phyloP scores from a whole-genome alignment of 768 basidiomycete genomes.

The Pholiota microspora region DNA sequence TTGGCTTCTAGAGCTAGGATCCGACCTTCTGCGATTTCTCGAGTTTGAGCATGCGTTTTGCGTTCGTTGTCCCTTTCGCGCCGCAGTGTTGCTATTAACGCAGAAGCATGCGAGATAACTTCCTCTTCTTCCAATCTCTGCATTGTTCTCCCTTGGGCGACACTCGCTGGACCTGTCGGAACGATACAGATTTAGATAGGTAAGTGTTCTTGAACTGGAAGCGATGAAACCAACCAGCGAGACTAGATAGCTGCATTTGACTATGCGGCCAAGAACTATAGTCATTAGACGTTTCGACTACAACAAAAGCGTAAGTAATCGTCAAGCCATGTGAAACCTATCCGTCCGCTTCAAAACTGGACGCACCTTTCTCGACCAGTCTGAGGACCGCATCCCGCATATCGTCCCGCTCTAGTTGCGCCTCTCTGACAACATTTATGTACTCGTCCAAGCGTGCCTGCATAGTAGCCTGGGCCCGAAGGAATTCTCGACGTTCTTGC shows the following conservation, averaged over 20 bases:
- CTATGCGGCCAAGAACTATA: slow-evolving; percentile 45
- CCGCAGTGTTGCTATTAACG: slow-evolving; percentile 41
- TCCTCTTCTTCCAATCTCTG: slow-evolving; percentile 18
- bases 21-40: slow-evolving; percentile 36
- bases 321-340: slow-evolving; percentile 6
- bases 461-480: slow-evolving; percentile 31
- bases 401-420: slow-evolving; percentile 51
- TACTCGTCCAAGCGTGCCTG: slow-evolving; percentile 36
- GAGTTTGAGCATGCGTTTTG: slow-evolving; percentile 37
- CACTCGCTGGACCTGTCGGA: background rate
- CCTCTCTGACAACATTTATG: slow-evolving; percentile 25
- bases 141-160: background rate
- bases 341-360: background rate
- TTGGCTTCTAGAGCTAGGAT: slow-evolving; percentile 48
- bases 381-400: slow-evolving; percentile 50
- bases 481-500: slow-evolving; percentile 35
- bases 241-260: slow-evolving; percentile 36
- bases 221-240: slow-evolving; percentile 37
- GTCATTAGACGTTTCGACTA: slow-evolving; percentile 46
- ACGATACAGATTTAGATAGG: background rate
- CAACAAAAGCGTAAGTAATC: slow-evolving; percentile 1
- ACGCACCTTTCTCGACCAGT: slow-evolving; percentile 60
- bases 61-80: slow-evolving; percentile 44
- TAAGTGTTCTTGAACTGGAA: background rate
- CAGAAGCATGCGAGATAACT: slow-evolving; percentile 38